phyloP scores from a whole-genome alignment of 2,329 filamentous ascomycete species.

The Calonectria pseudoreteaudii region DNA sequence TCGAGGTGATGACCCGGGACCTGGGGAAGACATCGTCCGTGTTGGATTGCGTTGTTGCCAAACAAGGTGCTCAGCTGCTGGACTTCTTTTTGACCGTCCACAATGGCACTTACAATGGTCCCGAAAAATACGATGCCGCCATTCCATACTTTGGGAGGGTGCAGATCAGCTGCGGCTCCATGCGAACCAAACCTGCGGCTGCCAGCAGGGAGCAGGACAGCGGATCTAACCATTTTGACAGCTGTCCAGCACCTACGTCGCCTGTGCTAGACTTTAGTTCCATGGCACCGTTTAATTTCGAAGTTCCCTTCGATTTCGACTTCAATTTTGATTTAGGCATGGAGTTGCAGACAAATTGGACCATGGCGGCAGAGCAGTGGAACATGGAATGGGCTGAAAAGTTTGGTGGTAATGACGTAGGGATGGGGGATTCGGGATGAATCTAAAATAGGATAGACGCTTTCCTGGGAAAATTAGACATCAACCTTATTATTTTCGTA shows the following conservation, averaged over 20 bases:
- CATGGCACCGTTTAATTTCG: background rate
- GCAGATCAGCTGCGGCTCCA: constrained; percentile 1
- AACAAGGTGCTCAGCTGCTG: constrained; percentile 20
- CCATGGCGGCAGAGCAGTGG: background rate
- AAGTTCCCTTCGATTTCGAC: background rate
- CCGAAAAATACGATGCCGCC: constrained; percentile 7
- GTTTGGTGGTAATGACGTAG: background rate
- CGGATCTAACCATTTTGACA: background rate
- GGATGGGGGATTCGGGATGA: background rate
- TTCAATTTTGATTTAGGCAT: background rate
- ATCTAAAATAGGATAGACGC: background rate
- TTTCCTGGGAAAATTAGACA: background rate
- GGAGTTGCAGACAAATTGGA: background rate
- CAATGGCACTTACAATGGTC: background rate
- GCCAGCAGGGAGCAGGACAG: background rate
- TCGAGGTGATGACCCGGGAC: background rate
- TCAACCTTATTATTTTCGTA: background rate
- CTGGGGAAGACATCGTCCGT: constrained; percentile 7
- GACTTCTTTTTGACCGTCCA: constrained; percentile 20
- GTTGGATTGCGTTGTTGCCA: constrained; percentile 9
- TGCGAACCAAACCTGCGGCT: background rate
- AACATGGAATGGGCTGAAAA: background rate
- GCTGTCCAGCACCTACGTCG: background rate
- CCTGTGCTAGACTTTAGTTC: background rate
- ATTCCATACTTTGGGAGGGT: constrained; percentile 33